Evolutionary conservation across 108 stramenopile species (phyloP).

Genomic region (Pseudonitzschia multistriata): DNA sequence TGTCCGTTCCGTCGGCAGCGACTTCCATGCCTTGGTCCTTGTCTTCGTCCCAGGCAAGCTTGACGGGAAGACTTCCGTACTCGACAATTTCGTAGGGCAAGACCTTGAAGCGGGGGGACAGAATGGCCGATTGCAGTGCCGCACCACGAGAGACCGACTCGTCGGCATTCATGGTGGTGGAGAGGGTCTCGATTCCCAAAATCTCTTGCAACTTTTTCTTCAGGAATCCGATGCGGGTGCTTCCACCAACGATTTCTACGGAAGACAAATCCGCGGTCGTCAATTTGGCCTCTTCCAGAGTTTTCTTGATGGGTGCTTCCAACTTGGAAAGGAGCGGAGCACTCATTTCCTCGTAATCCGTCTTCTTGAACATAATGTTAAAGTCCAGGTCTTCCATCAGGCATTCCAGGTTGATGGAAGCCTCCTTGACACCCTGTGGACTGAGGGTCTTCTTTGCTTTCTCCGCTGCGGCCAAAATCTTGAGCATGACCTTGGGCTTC

Average conservation of each 20-base stretch:
- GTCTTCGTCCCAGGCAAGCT: conserved; percentile 89
- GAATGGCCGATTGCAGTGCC: conserved; percentile 95
- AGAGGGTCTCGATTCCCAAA: conserved; percentile 65
- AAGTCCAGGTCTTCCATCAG: conserved; percentile 94
- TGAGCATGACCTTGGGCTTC: conserved; percentile 86
- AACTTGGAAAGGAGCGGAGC: conserved; percentile 81
- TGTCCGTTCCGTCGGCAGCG: conserved; percentile 49
- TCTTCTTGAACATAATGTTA: conserved; percentile 66
- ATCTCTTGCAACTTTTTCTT: conserved; percentile 80
- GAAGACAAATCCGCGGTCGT: conserved; percentile 62
- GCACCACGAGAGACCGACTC: conserved; percentile 96
- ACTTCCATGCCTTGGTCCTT: conserved; percentile 48
- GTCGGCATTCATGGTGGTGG: conserved; percentile 98
- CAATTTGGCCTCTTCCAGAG: conserved; percentile 82
- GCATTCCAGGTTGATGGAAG: conserved; percentile 91
- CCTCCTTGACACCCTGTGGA: conserved; percentile 94
- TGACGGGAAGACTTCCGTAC: conserved; percentile 83
- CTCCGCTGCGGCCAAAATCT: conserved; percentile 92
- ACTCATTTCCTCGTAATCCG: conserved; percentile 85
- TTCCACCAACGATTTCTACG: conserved; percentile 96
- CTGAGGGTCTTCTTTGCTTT: conserved; percentile 98
- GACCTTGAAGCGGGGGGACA: conserved; percentile 96
- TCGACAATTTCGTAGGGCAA: conserved; percentile 94
- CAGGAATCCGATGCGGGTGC: conserved; percentile 85
- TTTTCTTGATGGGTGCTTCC: conserved; percentile 75